These are phyloP conservation scores for Hypoxylon sp. DNA, from an alignment of 2,329 filamentous ascomycete genomes.

Conservation along the genomic window DNA sequence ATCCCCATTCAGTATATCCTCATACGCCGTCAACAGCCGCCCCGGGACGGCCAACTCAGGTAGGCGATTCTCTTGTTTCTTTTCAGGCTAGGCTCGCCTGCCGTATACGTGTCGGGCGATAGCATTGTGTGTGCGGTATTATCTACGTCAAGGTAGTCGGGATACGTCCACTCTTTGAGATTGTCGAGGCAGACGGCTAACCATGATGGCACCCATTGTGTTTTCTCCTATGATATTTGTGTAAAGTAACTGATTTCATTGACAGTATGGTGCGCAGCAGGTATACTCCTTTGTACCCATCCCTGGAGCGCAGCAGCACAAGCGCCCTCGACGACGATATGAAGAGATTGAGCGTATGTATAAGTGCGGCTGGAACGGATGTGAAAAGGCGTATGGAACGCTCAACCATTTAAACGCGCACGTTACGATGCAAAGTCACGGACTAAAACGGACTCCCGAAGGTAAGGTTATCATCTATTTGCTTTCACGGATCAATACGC, in stretches of 20 bases:
- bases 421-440: conserved; percentile 98
- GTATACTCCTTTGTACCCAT: conserved; percentile 99
- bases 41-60: conserved; percentile 69
- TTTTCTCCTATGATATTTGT: conserved; percentile 37
- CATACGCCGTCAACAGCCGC: conserved; percentile 68
- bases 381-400: conserved; percentile 98
- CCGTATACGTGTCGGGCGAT: neutral
- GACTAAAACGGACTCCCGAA: conserved; percentile 94
- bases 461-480: conserved; percentile 69
- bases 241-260: conserved; percentile 52
- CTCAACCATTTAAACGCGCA: conserved; percentile 98
- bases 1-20: conserved; percentile 66
- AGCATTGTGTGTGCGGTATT: neutral
- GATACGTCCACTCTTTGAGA: neutral
- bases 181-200: conserved; percentile 1
- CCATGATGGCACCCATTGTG: conserved; percentile 12
- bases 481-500: conserved; percentile 2
- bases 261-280: conserved; percentile 63
- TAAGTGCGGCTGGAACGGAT: conserved; percentile 98
- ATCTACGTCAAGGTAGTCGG: neutral
- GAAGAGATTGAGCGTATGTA: conserved; percentile 99
- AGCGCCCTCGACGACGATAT: conserved; percentile 90
- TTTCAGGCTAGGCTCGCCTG: neutral
- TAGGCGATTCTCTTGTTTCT: conserved; percentile 56
- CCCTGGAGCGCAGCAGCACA: conserved; percentile 96